Base-by-base conservation (phyloP, 179 eudicot species). In the Gypsophila paniculata region DNA sequence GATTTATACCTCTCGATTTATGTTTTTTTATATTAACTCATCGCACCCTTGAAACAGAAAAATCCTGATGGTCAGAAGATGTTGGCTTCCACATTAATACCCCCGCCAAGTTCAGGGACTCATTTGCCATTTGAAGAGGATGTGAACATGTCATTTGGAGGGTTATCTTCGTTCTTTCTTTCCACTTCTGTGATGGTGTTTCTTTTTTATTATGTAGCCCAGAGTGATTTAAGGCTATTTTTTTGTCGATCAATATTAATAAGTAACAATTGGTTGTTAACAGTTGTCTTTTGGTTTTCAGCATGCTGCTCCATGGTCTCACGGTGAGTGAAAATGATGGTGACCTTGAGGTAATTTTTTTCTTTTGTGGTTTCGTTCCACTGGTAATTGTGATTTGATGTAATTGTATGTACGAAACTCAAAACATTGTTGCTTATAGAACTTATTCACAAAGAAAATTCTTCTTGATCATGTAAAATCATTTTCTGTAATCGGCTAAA, bases 101-200 rank as follows among this genome's bases (percentile, higher is more conserved):
- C 93, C 62, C 97, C 85, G 74, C 98, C 93, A 70, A 87, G 80
- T 65, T 76, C 86, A 67, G 72, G 71, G 78, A 65, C 72, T 73
- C 85, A 77, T 81, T 87, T 84, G 59, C 82, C 81, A 25, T 72
- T 78, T 69, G 94, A 86, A 74, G 97, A 93, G 68, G 97, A 91
- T 77, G 83, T 89, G 63, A 82, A 88, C 84, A 86, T 91, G 97
- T 89, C 98, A 69, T 91, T 93, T 83, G 98, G 97, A 89, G 89
- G 98, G 98, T 91, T 73, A 61, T 66, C 72, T 71, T 73, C 60
- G 19, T 65, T 53, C 67, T 65, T 61, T 58, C 23, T 58, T 74
- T 29, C 62, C 62, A 66, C 49, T 44, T 8, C 61, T 48, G 11
- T n/a, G 17, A 7, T 17, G 63, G 63, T 36, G 29, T 69, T 57